These are phyloP conservation scores for Eragrostis nindensis DNA, from an alignment of 176 grass and related monocot genomes.

Conservation along the genomic window DNA sequence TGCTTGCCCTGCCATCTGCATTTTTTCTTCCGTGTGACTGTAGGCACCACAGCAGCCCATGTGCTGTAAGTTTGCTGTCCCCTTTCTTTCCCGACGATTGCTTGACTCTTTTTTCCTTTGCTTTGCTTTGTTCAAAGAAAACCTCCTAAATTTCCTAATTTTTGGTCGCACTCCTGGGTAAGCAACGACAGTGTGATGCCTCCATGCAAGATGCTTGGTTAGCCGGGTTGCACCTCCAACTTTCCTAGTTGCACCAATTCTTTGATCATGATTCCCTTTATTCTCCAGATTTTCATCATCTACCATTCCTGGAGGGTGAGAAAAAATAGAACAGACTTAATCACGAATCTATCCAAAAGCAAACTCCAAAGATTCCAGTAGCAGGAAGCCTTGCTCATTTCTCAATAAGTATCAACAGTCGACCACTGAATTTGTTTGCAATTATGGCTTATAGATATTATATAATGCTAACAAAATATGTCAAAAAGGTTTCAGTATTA, in stretches of 20 bases:
- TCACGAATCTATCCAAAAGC: background rate
- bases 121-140: slow-evolving; percentile 3
- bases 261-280: background rate
- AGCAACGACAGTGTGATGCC: background rate
- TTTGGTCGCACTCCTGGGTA: background rate
- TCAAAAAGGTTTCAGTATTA: no score
- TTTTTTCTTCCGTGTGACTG: background rate
- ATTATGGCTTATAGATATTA: background rate
- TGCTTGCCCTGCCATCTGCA: background rate
- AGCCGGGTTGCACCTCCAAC: background rate
- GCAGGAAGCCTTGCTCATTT: background rate
- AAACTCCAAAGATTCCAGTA: background rate
- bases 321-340: slow-evolving; percentile 24
- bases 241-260: background rate
- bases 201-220: background rate
- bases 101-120: background rate
- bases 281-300: background rate
- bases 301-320: background rate
- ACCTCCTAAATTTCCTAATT: slow-evolving; percentile 9
- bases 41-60: background rate
- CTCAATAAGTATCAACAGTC: background rate
- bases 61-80: background rate
- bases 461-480: background rate
- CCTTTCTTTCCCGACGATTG: background rate
- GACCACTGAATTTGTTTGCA: background rate